Evolutionary conservation across 352 stramenopile species (phyloP).

Genomic region (Blastocystis sp.): DNA sequence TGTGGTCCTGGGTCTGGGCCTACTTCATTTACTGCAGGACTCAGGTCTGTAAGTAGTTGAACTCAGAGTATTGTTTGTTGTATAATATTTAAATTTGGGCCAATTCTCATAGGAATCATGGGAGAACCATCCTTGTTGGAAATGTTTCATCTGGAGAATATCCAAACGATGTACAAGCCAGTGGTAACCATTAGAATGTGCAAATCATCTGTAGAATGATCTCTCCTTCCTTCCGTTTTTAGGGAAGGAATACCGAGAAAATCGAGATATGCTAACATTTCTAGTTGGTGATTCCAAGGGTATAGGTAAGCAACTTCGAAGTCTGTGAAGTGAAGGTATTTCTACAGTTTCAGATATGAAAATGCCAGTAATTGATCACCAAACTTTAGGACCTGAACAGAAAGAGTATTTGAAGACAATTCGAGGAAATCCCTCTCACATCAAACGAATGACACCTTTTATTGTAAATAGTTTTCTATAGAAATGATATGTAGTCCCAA

Average conservation of each 20-base stretch:
- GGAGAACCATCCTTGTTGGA: not conserved
- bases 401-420: not conserved
- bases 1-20: constrained; percentile 44
- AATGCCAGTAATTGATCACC: not conserved
- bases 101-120: not conserved
- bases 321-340: not conserved
- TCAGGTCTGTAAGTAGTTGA: constrained; percentile 13
- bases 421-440: not conserved
- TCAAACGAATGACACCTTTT: constrained; percentile 27
- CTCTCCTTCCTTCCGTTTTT: constrained; percentile 3
- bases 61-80: constrained; percentile 2
- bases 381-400: not conserved
- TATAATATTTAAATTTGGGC: not conserved
- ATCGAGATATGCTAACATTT: not conserved
- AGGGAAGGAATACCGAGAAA: not conserved
- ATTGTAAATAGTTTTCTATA: not conserved
- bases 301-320: not conserved
- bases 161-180: not conserved
- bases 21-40: constrained; percentile 32
- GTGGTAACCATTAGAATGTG: not conserved
- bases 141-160: not conserved
- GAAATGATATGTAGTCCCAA: not conserved
- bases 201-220: not conserved
- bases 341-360: not conserved
- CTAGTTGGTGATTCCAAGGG: not conserved